Conservation (phyloP, 2,329 filamentous ascomycete genomes). For the Tolypocladium sp. region DNA sequence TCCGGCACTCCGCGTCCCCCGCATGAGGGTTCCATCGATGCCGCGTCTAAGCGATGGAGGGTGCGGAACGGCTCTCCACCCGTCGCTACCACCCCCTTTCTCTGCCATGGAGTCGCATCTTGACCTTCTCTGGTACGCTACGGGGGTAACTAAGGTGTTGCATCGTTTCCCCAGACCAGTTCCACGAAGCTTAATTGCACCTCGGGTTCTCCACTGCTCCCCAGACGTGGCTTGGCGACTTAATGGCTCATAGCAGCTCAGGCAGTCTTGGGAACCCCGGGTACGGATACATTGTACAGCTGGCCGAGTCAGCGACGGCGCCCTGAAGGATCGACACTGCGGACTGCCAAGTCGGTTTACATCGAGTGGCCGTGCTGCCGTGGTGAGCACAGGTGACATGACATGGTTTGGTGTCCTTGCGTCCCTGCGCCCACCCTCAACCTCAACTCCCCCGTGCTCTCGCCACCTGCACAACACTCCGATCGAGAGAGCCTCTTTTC, state of each 20-base stretch:
- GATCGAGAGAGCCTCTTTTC: not conserved
- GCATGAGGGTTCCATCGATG: not conserved
- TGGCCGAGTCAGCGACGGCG: not conserved
- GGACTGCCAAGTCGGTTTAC: no score
- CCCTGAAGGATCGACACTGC: not conserved
- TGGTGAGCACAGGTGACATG: no score
- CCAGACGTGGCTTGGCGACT: not conserved
- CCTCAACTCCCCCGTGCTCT: not conserved
- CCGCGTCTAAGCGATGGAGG: not conserved
- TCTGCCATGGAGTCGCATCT: no score
- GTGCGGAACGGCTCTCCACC: no score
- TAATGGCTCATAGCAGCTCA: no score
- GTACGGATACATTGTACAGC: no score
- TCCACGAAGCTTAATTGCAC: not conserved
- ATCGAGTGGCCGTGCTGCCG: not conserved
- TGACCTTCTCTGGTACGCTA: no score
- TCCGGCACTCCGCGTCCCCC: no score
- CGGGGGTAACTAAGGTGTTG: no score
- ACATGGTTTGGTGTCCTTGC: not conserved
- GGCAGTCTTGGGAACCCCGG: no score
- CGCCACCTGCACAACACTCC: not conserved
- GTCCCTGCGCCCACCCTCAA: not conserved
- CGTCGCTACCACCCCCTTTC: no score
- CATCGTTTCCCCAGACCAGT: not conserved
- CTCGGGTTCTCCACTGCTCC: not conserved